Conservation (phyloP, 192 early-diverging fungal species). For the Coemansia sp. region DNA sequence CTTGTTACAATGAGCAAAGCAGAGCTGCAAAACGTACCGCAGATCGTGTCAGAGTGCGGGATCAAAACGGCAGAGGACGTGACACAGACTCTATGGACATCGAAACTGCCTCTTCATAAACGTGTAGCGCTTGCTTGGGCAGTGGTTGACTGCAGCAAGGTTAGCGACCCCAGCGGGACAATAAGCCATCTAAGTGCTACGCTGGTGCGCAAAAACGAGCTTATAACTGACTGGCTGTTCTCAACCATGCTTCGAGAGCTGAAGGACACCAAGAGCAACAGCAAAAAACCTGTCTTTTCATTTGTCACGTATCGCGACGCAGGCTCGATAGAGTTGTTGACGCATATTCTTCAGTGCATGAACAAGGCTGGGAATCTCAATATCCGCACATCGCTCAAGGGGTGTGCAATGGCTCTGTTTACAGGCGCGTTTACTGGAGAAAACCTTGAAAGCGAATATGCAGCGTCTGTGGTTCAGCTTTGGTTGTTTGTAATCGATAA, state of each 20-base stretch:
- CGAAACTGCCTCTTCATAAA: constrained; percentile 23
- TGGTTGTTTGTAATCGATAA: constrained; percentile 31
- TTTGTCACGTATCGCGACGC: constrained; percentile 13
- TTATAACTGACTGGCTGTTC: constrained; percentile 47
- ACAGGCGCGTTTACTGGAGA: constrained; percentile 22
- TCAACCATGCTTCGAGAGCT: constrained; percentile 47
- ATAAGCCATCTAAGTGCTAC: constrained; percentile 25
- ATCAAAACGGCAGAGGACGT: constrained; percentile 34
- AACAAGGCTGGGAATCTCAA: constrained; percentile 14
- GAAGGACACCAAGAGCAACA: constrained; percentile 12
- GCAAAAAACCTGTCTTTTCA: not conserved
- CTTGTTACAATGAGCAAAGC: not conserved
- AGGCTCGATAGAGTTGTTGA: constrained; percentile 19
- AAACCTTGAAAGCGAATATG: constrained; percentile 1
- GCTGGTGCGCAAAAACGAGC: constrained; percentile 44
- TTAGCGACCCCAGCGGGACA: not conserved
- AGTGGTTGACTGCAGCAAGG: constrained; percentile 31
- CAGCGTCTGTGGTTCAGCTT: constrained; percentile 19
- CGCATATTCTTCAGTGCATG: constrained; percentile 28
- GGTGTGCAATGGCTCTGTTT: constrained; percentile 36
- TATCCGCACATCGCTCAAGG: constrained; percentile 27
- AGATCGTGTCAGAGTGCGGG: not conserved
- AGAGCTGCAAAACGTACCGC: not conserved
- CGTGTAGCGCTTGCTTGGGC: constrained; percentile 36
- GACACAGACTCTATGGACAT: constrained; percentile 32